Base-by-base conservation (phyloP, 768 basidiomycete genomes). In the Boletus fagicola region DNA sequence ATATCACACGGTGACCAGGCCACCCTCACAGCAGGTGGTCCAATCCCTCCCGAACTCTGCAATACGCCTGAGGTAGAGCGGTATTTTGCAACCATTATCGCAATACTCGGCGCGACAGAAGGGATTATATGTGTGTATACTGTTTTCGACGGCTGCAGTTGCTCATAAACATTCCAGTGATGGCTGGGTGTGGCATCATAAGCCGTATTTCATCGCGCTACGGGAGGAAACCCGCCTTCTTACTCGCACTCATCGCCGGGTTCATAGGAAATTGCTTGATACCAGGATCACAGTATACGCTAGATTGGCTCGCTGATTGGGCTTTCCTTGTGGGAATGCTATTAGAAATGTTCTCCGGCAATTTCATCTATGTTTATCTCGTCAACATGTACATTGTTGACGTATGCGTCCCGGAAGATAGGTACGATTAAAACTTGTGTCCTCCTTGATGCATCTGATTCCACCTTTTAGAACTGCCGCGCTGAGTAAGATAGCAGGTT, bases 381-480 rank as follows among this genome's bases (percentile, higher is more conserved):
- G 12, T 62, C 20, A 68, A 68, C 40, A 51, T 71, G 47, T 72
- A 71, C 43, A 47, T 71, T n/a, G 60, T 74, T 15, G 73, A 74
- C 18, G 44, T 65, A 5, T 65, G 67, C 2, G 22, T 30, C 7
- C 60, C 59, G 20, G 69, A 74, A 18, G 49, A 62, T 13, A 66
- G 70, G 72, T 67, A 39, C 18, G 48, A 47, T 42, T 7, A 13
- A 13, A 50, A 5, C 4, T 40, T 9, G 8, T 10, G 5, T 35
- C 46, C 11, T 28, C 8, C 12, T 35, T 39, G 5, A 47, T 10
- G 20, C 1, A 15, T 40, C 58, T 68, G 15, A 72, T 47, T 5
- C 3, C 15, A 31, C 35, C 11, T 31, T 28, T 15, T 53, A 73
- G 73, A 49, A 69, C 72, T 24, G 28, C 65, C 0, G 47, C 63